Base-by-base conservation (phyloP, 2,329 filamentous ascomycete species). In the Grosmannia huntii region DNA sequence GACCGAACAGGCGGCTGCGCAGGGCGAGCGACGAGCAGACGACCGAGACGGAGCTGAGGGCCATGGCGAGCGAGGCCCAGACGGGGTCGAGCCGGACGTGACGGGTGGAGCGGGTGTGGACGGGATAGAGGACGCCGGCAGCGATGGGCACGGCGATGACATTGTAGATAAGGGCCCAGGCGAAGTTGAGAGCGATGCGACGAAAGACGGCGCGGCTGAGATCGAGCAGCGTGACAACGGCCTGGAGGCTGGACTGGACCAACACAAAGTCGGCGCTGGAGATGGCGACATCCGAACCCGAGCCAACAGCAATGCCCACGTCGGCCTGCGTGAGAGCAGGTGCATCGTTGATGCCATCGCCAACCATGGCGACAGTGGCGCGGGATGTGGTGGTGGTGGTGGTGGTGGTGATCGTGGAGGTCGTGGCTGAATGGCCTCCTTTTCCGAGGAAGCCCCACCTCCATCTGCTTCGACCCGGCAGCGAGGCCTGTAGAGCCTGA, bases 51-150 rank as follows among this genome's bases (percentile, higher is more conserved):
- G 87, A 92, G 71, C 90, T 96, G 69, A 91, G 71, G 28, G 92
- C 92, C 92, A 96, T 97, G 1, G 91, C 91, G 68, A 96, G 72
- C 63, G 85, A 86, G 5, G 91, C 92, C 91, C 91, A 96, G 1
- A 88, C 87, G 0, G 87, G 87, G 68, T 89, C 85, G 53, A 91
- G 72, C 60, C 80, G 74, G 23, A 90, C 71, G 67, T 87, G 86
- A 33, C 68, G 68, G 1, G 76, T 78, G 2, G 68, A 66, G 4
- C 69, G 68, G 53, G 75, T 76, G 57, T 65, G 68, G 53, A 85
- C 62, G 2, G 79, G 73, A 69, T 88, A 95, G 60, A 95, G 73
- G 44, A 85, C 86, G 1, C 90, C 90, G 0, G 90, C 90, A 0
- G 90, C 89, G 59, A 95, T 78, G 1, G 90, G 90, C 60, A 95